phyloP scores from a whole-genome alignment of 163 green algal species.

The Chloromonas sp. region DNA sequence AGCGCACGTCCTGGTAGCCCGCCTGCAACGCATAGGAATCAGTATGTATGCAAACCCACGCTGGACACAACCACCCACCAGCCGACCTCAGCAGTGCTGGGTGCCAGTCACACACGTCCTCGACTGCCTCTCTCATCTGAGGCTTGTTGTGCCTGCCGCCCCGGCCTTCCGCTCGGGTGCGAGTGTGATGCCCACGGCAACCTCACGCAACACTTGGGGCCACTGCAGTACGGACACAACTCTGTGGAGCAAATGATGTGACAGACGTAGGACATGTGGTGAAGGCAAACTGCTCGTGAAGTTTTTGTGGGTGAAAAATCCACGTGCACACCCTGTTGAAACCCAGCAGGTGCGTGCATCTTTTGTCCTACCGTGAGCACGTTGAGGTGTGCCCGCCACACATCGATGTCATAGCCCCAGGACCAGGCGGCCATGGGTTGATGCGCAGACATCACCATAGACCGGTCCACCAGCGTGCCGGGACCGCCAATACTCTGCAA shows the following conservation, averaged over 20 bases:
- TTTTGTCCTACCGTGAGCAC: slow-evolving; percentile 43
- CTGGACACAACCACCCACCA: too few relatives aligned
- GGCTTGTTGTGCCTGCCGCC: slow-evolving; percentile 14
- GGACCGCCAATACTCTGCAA: slow-evolving; percentile 3
- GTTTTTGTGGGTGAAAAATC: too few relatives aligned
- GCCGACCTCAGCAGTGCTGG: not conserved
- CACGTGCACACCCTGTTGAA: too few relatives aligned
- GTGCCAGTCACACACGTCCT: slow-evolving; percentile 57
- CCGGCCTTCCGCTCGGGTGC: slow-evolving; percentile 2
- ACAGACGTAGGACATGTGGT: too few relatives aligned
- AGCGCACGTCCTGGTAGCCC: slow-evolving; percentile 65
- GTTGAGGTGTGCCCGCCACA: slow-evolving; percentile 85
- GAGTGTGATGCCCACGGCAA: slow-evolving; percentile 8
- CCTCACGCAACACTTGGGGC: slow-evolving; percentile 9
- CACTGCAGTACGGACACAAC: not conserved
- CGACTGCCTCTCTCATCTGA: slow-evolving; percentile 59
- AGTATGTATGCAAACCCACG: too few relatives aligned
- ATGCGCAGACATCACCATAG: slow-evolving; percentile 40
- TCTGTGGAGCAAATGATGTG: too few relatives aligned
- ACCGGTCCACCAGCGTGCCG: slow-evolving; percentile 48
- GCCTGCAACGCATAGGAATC: too few relatives aligned
- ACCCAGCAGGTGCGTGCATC: too few relatives aligned
- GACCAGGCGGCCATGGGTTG: slow-evolving; percentile 75
- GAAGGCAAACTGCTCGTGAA: too few relatives aligned
- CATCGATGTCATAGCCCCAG: slow-evolving; percentile 89